Base-by-base conservation (phyloP, 73 alveolate species). In the Tetrahymena elliotti region DNA sequence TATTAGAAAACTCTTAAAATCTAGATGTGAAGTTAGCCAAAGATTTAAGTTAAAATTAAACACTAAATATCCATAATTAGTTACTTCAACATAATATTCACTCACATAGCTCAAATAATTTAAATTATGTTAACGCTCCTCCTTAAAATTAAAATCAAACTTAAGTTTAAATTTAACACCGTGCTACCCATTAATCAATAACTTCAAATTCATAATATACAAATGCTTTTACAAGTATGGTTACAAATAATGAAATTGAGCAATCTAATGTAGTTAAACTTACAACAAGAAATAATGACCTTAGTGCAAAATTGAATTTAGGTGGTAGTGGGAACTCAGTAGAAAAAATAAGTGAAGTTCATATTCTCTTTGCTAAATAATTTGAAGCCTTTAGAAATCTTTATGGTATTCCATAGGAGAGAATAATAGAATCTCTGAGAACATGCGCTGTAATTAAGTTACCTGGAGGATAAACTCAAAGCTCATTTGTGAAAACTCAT, bases 311-410 rank as follows among this genome's bases (percentile, higher is more conserved):
- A 47, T 47, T 47, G 31, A 47, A 47, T 47, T 22, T 68, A 36
- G 88, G 88, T 6, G 88, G 88, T 18, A 68, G 88, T 68, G 88
- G 88, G 11, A 68, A 31, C 31, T 47, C 82, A 22, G 36, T 22
- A 11, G 88, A 68, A 68, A 68, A 68, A 31, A 31, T 68, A 68
- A 68, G 88, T 68, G 96, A 94, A 35, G 84, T 94, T 3, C 54
- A 84, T 39, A 84, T 94, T n/a, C 53, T 84, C 1, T 94, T 94
- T 33, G 95, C 96, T 22, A 88, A 88, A 34, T 52, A 94, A 94
- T 94, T 84, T 94, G 96, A 94, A 35, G 96, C 96, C 2, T 84
- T 94, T 18, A 53, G 96, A 33, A 47, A 40, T 52, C 52, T 94
- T 18, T 22, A 40, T 35, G 96, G 96, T 22, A 94, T 94, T 13